phyloP scores from a whole-genome alignment of 495 filamentous ascomycete genomes.

The Penicillium longicatenatum region DNA sequence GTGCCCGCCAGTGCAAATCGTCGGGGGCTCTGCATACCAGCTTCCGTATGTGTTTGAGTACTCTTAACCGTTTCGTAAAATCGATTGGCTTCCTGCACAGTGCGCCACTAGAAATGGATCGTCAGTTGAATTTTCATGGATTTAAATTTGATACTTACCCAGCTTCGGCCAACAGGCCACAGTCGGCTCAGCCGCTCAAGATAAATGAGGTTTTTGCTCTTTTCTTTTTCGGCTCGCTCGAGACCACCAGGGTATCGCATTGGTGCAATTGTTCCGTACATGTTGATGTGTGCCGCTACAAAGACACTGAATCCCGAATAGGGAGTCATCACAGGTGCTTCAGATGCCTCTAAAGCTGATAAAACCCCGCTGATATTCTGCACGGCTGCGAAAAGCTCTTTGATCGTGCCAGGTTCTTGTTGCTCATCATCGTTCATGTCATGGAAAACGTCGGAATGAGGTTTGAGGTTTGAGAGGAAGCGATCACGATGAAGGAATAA shows the following conservation, averaged over 20 bases:
- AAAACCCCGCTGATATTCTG: conserved; percentile 42
- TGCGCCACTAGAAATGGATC: conserved; percentile 33
- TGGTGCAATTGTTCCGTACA: conserved; percentile 46
- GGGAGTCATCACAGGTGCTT: conserved; percentile 43
- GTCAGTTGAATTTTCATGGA: background rate
- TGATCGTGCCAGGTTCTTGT: conserved; percentile 30
- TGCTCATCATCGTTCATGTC: conserved; percentile 22
- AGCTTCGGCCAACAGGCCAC: conserved; percentile 46
- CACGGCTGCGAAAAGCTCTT: conserved; percentile 40
- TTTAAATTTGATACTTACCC: conserved; percentile 29
- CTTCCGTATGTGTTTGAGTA: conserved; percentile 23
- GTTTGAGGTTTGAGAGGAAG: conserved; percentile 39
- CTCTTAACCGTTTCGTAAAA: conserved; percentile 44
- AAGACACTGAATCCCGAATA: conserved; percentile 50
- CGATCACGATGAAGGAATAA: conserved; percentile 47
- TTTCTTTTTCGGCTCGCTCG: conserved; percentile 40
- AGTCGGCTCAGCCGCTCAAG: conserved; percentile 40
- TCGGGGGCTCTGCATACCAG: conserved; percentile 29
- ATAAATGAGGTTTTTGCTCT: conserved; percentile 38
- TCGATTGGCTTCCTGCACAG: conserved; percentile 44
- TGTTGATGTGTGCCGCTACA: conserved; percentile 48
- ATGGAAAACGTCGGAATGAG: conserved; percentile 28
- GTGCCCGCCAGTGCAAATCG: conserved; percentile 40
- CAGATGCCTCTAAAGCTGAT: conserved; percentile 37
- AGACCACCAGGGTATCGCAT: conserved; percentile 41